A percentile compares a stretch with the other conserved stretches of the same genome.
phyloP scores from a whole-genome alignment of 1,139 yeast genomes.

The Blastobotrys serpentis region DNA sequence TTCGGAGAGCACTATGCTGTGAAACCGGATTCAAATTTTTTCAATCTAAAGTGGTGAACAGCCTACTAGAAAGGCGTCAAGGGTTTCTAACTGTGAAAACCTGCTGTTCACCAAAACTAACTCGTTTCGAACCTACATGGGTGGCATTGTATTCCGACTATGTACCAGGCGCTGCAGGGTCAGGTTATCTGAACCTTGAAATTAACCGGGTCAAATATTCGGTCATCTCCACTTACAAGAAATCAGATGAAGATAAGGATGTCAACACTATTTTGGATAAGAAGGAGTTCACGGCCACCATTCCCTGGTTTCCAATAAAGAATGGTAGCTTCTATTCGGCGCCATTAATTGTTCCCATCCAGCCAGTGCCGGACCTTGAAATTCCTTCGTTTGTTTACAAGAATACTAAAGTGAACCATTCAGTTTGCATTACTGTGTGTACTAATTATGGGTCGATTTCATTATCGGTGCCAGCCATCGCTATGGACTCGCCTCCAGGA shows the following conservation, averaged over 20 bases:
- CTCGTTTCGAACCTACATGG: not conserved
- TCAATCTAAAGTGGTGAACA: not conserved
- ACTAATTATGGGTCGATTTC: not conserved
- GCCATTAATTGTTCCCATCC: not conserved
- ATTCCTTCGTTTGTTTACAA: not conserved
- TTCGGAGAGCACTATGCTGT: not conserved
- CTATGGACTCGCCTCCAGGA: not conserved
- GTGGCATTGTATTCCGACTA: not conserved
- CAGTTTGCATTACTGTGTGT: not conserved
- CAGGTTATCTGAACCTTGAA: not conserved
- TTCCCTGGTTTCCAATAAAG: not conserved
- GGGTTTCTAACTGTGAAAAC: not conserved
- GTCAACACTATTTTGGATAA: not conserved
- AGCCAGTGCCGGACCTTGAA: not conserved
- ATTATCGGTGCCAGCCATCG: not conserved
- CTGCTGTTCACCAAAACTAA: not conserved
- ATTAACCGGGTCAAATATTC: not conserved
- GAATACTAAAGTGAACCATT: not conserved
- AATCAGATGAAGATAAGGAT: not conserved
- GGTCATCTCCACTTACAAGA: not conserved
- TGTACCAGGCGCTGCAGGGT: not conserved
- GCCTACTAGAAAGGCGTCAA: not conserved
- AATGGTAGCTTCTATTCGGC: not conserved
- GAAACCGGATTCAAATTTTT: not conserved
- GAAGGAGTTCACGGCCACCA: not conserved